phyloP scores from a whole-genome alignment of 2,329 filamentous ascomycete species.

The Neoscytalidium dimidiatum region DNA sequence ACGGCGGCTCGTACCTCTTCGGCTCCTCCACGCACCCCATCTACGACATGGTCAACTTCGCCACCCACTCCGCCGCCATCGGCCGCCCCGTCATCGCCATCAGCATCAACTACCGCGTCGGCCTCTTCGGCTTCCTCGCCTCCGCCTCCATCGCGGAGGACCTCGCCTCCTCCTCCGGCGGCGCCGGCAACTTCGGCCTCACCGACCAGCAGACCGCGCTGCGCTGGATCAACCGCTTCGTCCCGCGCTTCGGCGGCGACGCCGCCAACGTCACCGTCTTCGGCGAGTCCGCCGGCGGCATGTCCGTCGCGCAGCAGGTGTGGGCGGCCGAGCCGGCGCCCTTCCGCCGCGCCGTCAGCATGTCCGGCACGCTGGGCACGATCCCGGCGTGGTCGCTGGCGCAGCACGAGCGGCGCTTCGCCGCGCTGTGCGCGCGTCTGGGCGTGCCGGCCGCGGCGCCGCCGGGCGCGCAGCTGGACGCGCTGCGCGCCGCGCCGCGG shows the following conservation, averaged over 20 bases:
- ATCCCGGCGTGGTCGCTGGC: background rate
- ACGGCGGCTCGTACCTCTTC: slow-evolving; percentile 15
- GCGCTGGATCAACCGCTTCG: slow-evolving; percentile 45
- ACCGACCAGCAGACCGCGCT: slow-evolving; percentile 50
- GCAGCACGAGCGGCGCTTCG: background rate
- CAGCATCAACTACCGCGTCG: slow-evolving; percentile 75
- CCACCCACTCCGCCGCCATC: slow-evolving; percentile 1
- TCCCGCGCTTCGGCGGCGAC: slow-evolving; percentile 45
- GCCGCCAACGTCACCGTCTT: slow-evolving; percentile 40
- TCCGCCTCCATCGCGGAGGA: slow-evolving; percentile 37
- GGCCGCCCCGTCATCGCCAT: slow-evolving; percentile 69
- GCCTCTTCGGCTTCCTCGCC: slow-evolving; percentile 71
- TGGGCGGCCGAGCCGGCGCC: slow-evolving; percentile 25
- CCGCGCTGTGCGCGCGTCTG: background rate
- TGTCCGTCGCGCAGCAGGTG: slow-evolving; percentile 38
- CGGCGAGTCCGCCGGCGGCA: slow-evolving; percentile 40
- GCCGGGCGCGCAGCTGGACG: background rate
- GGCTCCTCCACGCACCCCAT: slow-evolving; percentile 21
- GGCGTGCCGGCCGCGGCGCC: background rate
- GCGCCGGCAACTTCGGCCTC: slow-evolving; percentile 41
- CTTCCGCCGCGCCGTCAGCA: background rate
- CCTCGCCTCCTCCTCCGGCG: slow-evolving; percentile 55
- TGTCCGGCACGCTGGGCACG: background rate
- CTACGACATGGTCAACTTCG: slow-evolving; percentile 34
- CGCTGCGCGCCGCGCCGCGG: background rate